These are phyloP conservation scores for Tricholoma hemisulphureum DNA, from an alignment of 768 basidiomycete species.

Conservation along the genomic window DNA sequence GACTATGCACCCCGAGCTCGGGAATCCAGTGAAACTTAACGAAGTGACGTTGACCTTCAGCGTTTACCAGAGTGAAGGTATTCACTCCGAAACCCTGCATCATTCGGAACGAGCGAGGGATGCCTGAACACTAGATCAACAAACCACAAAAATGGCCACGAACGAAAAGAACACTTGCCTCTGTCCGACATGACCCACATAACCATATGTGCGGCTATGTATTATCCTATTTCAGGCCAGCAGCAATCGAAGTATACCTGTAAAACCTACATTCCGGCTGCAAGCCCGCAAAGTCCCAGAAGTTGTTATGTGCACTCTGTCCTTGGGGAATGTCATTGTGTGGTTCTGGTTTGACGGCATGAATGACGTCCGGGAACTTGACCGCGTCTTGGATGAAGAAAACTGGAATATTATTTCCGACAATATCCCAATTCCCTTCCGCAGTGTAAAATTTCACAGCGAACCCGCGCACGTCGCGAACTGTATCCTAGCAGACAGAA, in stretches of 20 bases:
- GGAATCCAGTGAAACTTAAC: conserved; percentile 89
- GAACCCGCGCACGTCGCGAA: conserved; percentile 86
- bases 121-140: conserved; percentile 31
- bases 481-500: conserved; percentile 49
- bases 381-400: conserved; percentile 82
- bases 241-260: background rate
- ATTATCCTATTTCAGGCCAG: background rate
- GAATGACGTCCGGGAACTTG: conserved; percentile 84
- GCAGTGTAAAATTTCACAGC: conserved; percentile 50
- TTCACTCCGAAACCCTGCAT: conserved; percentile 92
- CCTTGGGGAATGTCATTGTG: conserved; percentile 76
- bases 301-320: conserved; percentile 76
- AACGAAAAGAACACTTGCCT: conserved; percentile 20
- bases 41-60: conserved; percentile 64
- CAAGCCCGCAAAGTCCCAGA: conserved; percentile 81
- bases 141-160: background rate
- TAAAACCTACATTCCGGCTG: conserved; percentile 56
- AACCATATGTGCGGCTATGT: conserved; percentile 63
- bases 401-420: conserved; percentile 81
- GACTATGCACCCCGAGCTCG: conserved; percentile 77
- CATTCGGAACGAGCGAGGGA: conserved; percentile 84
- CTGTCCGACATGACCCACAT: conserved; percentile 89
- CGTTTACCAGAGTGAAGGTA: conserved; percentile 75
- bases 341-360: conserved; percentile 84
- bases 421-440: conserved; percentile 71